Conservation (phyloP, 768 basidiomycete species). For the Pleurotus tuoliensis region DNA sequence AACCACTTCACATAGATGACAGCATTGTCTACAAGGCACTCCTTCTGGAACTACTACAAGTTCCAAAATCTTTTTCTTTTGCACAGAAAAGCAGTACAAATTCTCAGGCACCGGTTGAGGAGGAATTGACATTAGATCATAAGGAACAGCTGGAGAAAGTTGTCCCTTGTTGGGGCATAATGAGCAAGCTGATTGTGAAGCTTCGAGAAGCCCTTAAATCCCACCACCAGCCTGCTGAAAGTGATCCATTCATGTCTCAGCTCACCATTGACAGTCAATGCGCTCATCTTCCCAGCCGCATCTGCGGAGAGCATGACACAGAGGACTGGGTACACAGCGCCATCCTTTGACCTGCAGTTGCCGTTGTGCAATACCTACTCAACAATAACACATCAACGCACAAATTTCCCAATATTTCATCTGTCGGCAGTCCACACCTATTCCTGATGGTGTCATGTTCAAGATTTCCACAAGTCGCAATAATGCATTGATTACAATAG, state of each 20-base stretch:
- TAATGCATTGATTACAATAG: neutral
- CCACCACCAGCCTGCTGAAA: neutral
- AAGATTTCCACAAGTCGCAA: neutral
- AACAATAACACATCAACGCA: neutral
- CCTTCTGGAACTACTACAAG: too few species aligned
- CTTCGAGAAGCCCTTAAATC: neutral
- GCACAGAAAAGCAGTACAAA: too few species aligned
- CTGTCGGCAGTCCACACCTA: neutral
- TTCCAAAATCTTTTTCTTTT: too few species aligned
- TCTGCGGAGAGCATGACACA: neutral
- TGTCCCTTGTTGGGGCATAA: too few species aligned
- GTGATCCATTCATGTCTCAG: neutral
- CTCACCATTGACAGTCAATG: neutral
- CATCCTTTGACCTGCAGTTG: neutral
- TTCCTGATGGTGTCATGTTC: neutral
- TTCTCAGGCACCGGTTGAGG: too few species aligned
- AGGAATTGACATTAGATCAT: too few species aligned
- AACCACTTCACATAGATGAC: too few species aligned
- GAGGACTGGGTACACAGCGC: neutral
- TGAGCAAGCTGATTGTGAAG: neutral
- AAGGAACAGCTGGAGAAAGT: too few species aligned
- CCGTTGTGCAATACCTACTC: neutral
- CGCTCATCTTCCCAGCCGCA: neutral
- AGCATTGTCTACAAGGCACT: too few species aligned
- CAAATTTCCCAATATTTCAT: neutral